A percentile compares a stretch with the other conserved stretches of the same genome.
Evolutionary conservation across 805 yeast species (phyloP).

Genomic region (Cyberlindnera maclurae): DNA sequence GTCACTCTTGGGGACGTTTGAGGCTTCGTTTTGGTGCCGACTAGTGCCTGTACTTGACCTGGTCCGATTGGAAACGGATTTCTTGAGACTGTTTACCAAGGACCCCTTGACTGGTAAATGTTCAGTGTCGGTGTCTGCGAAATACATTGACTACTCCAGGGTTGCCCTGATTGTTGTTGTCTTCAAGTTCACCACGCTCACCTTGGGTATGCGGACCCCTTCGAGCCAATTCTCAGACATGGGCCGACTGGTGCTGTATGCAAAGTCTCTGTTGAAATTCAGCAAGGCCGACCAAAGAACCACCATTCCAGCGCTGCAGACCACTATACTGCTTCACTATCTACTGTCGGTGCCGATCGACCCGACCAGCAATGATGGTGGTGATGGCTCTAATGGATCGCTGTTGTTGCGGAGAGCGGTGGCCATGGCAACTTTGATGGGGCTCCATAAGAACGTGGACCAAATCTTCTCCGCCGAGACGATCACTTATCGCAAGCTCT

Average conservation of each 20-base stretch:
- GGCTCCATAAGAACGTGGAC: constrained; percentile 20
- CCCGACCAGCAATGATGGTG: constrained; percentile 19
- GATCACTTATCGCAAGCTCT: neutral
- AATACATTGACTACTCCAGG: constrained; percentile 16
- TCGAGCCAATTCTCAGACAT: constrained; percentile 7
- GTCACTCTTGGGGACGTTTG: constrained; percentile 11
- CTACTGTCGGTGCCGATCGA: constrained; percentile 11
- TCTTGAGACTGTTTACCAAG: constrained; percentile 10
- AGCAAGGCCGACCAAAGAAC: constrained; percentile 8
- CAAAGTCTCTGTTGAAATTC: constrained; percentile 11
- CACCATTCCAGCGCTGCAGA: constrained; percentile 19
- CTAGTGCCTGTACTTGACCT: constrained; percentile 15
- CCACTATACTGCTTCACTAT: constrained; percentile 9
- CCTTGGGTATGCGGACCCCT: constrained; percentile 3
- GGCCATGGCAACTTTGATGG: constrained; percentile 21
- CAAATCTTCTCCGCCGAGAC: constrained; percentile 9
- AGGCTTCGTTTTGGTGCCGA: constrained; percentile 13
- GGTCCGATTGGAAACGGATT: constrained; percentile 10
- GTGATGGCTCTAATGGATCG: constrained; percentile 16
- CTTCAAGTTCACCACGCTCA: constrained; percentile 7
- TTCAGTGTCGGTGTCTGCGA: constrained; percentile 5
- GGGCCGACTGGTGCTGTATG: constrained; percentile 11
- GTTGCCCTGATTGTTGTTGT: constrained; percentile 14
- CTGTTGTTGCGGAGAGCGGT: constrained; percentile 14
- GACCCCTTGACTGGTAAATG: constrained; percentile 5